Conservation (phyloP, 768 basidiomycete species). For the Psilocybe subaeruginosa region DNA sequence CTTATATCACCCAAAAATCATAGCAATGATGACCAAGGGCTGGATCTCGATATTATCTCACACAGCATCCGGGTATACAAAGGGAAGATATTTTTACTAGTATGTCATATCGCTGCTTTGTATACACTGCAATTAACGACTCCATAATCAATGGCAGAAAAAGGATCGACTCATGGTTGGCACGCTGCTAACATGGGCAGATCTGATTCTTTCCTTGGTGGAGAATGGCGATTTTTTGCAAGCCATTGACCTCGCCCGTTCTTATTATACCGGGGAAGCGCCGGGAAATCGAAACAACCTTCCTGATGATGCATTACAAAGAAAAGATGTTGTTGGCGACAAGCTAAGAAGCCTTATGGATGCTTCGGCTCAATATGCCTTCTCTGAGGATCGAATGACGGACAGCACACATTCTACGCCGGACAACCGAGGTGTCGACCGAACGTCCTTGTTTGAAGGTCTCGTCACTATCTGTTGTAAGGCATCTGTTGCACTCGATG, state of each 20-base stretch:
- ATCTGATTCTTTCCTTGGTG: slow-evolving; percentile 83
- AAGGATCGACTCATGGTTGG: slow-evolving; percentile 75
- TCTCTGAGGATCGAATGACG: slow-evolving; percentile 93
- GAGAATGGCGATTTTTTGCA: slow-evolving; percentile 85
- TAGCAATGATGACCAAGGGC: slow-evolving; percentile 39
- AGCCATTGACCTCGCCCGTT: slow-evolving; percentile 84
- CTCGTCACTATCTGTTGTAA: slow-evolving; percentile 78
- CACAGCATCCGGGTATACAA: slow-evolving; percentile 85
- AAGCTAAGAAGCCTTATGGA: slow-evolving; percentile 83
- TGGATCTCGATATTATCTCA: slow-evolving; percentile 46
- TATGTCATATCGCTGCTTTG: slow-evolving; percentile 39
- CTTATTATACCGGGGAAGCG: slow-evolving; percentile 80
- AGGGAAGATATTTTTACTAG: slow-evolving; percentile 89
- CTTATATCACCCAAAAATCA: slow-evolving; percentile 43
- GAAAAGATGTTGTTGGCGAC: slow-evolving; percentile 67
- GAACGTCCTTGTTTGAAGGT: slow-evolving; percentile 87
- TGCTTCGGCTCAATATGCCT: slow-evolving; percentile 87
- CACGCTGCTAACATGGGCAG: slow-evolving; percentile 92
- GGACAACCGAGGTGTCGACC: slow-evolving; percentile 90
- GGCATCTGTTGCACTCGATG: slow-evolving; percentile 79
- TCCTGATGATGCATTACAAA: slow-evolving; percentile 63
- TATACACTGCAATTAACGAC: slow-evolving; percentile 1
- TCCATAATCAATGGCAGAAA: slow-evolving; percentile 44
- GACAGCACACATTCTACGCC: slow-evolving; percentile 83
- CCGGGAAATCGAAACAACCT: slow-evolving; percentile 88